Percentiles rank a stretch among this genome's conserved stretches.
These are phyloP conservation scores for Chaetomium sp. DNA, from an alignment of 2,329 filamentous ascomycete species.

Conservation along the genomic window DNA sequence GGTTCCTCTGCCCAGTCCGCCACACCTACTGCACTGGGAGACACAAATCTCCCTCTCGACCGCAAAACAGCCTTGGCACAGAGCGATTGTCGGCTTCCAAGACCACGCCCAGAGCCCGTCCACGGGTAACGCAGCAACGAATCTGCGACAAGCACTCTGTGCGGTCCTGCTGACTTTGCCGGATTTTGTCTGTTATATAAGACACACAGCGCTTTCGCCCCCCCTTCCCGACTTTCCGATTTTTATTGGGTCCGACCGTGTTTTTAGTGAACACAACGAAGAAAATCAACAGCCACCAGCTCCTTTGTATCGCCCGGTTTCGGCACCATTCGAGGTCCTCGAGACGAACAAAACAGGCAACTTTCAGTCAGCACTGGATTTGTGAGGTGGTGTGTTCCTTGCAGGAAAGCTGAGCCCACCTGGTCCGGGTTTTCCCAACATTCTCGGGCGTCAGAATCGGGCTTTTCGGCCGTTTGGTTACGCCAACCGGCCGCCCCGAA, in stretches of 20 bases:
- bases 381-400: conserved; percentile 9
- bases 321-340: background rate
- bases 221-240: background rate
- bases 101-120: conserved; percentile 7
- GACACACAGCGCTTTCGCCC: background rate
- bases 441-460: background rate
- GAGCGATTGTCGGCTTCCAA: conserved; percentile 17
- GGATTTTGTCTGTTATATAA: background rate
- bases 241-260: background rate
- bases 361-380: too few species aligned
- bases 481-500: background rate
- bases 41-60: conserved; percentile 23
- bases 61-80: conserved; percentile 20
- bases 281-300: background rate
- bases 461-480: conserved; percentile 1
- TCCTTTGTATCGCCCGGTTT: background rate
- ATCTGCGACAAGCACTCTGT: background rate
- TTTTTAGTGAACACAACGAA: background rate
- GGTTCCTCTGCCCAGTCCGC: conserved; percentile 17
- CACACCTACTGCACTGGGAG: conserved; percentile 20
- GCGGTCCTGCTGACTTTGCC: background rate
- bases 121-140: conserved; percentile 9
- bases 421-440: background rate
- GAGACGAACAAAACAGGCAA: background rate
- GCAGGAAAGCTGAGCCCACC: conserved; percentile 1